Evolutionary conservation across 768 basidiomycete genomes (phyloP).

Genomic region (Collybia nuda): DNA sequence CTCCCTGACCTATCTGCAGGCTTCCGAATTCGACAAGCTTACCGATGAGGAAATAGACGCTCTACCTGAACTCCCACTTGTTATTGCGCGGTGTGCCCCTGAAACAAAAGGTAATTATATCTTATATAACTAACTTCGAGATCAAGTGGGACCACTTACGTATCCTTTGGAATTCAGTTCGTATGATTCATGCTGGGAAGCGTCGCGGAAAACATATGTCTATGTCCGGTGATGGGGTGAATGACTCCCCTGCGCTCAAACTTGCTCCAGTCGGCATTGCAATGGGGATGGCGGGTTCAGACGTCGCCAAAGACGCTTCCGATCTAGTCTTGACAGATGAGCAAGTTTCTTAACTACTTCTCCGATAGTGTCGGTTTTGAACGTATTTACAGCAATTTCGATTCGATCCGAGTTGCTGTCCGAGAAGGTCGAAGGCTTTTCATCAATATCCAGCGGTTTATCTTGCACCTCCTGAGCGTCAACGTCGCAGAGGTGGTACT

Average conservation of each 20-base stretch:
- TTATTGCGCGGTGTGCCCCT: constrained; percentile 59
- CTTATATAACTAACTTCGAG: neutral
- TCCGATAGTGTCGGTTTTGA: neutral
- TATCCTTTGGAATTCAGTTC: constrained; percentile 20
- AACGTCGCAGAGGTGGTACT: constrained; percentile 57
- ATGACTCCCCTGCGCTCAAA: constrained; percentile 58
- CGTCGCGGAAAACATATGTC: constrained; percentile 50
- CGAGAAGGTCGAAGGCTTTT: constrained; percentile 58
- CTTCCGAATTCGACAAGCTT: constrained; percentile 50
- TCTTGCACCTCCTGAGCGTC: constrained; percentile 50
- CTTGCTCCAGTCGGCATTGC: constrained; percentile 56
- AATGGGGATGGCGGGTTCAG: constrained; percentile 56
- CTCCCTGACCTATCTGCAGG: constrained; percentile 3
- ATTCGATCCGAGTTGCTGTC: constrained; percentile 57
- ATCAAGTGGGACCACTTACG: neutral
- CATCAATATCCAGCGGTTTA: constrained; percentile 56
- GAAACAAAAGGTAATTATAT: constrained; percentile 40
- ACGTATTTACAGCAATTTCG: constrained; percentile 42
- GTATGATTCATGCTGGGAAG: constrained; percentile 60
- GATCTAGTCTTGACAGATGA: constrained; percentile 61
- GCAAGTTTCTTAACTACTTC: constrained; percentile 15
- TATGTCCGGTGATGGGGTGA: constrained; percentile 65
- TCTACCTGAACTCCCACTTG: constrained; percentile 51
- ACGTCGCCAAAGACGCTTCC: constrained; percentile 55
- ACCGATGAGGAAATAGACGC: constrained; percentile 50